Evolutionary conservation across 2,329 filamentous ascomycete species (phyloP).

Genomic region (Ceratocystis diversiconidia): DNA sequence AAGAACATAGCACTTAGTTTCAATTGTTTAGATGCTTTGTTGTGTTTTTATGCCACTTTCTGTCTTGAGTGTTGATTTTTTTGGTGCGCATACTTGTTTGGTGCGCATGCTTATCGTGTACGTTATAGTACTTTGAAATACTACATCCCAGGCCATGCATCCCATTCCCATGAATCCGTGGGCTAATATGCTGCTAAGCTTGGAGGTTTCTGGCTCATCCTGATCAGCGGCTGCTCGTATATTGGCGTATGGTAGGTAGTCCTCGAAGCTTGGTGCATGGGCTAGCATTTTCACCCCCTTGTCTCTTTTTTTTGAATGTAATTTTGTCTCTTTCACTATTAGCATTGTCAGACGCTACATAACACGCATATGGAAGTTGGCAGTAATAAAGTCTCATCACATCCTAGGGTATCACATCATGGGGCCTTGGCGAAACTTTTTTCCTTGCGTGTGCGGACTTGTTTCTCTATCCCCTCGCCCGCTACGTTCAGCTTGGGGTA

Average conservation of each 20-base stretch:
- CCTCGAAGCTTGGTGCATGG: neutral
- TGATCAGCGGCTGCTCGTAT: neutral
- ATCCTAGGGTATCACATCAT: neutral
- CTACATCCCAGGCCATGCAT: neutral
- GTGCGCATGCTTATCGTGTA: too few relatives aligned
- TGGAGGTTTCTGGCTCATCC: neutral
- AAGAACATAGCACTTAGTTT: too few relatives aligned
- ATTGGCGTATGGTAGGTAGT: neutral
- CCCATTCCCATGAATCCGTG: neutral
- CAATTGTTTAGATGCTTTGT: too few relatives aligned
- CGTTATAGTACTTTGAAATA: neutral
- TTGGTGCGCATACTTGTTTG: too few relatives aligned
- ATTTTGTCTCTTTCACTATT: neutral
- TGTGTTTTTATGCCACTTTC: too few relatives aligned
- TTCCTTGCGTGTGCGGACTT: too few relatives aligned
- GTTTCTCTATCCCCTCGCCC: neutral
- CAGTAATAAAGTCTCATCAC: neutral
- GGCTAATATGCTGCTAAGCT: neutral
- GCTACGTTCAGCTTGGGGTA: neutral
- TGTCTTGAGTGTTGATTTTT: too few relatives aligned
- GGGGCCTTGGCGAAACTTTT: neutral
- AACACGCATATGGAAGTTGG: neutral
- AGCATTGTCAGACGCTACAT: neutral
- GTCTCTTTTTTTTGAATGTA: neutral
- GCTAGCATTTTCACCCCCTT: neutral